Evolutionary conservation across 805 yeast genomes (phyloP), one percentile per base, ranked within the genome.

Genomic region (Nakazawaea laoshanensis): DNA sequence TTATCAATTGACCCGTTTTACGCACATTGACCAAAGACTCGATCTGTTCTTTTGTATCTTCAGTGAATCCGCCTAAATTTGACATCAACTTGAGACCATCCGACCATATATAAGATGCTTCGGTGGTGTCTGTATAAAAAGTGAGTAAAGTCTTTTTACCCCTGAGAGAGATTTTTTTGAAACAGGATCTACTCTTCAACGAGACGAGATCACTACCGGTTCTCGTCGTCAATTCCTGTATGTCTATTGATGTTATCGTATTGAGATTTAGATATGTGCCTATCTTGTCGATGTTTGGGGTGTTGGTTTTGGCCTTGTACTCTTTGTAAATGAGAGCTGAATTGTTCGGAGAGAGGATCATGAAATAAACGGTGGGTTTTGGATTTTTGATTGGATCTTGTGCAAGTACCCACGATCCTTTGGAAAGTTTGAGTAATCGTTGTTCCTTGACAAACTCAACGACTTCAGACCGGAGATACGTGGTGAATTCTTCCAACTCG

Each of bases 401-500:
- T 2, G 77, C 67, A 48, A 64, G 79, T 10, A 81, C 88, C 94
- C 94, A 85, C 2, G 82, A 69, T 2, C 95, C 95, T 46, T 70
- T 75, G 18, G 85, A 74, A 30, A 85, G 55, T 47, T 75, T 77
- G 37, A 81, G 54, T 29, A 79, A 74, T 45, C 89, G 65, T 56
- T 82, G 92, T 49, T 81, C 87, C 37, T 71, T 70, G 11, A 84
- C 86, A 49, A 81, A 82, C 24, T 75, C 78, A 37, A 66, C 58
- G 0, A 79, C 82, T 48, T 85, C 86, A 10, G 55, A 49, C 8
- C 65, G 50, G 36, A 81, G 59, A 19, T 65, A 52, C 3, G 53
- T 51, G 45, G 73, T 68, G 46, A 84, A 78, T 19, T 58, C 63
- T 2, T 43, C 39, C 26, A 74, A 60, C 25, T 66, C 62, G 0